phyloP scores from a whole-genome alignment of 2,329 filamentous ascomycete species.

The Colletotrichum camelliae region DNA sequence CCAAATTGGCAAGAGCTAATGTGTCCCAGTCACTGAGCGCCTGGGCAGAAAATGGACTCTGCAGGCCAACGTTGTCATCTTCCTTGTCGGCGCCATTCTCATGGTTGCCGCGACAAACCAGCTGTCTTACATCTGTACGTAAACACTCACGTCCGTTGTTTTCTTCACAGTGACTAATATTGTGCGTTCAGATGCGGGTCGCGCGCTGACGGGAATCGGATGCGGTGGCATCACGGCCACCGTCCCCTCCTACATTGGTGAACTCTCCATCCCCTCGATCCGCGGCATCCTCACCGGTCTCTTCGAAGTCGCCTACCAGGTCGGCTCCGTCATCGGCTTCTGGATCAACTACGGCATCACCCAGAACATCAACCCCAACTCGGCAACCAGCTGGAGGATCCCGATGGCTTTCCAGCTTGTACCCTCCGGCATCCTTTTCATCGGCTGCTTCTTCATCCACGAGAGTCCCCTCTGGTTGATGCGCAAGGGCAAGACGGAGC shows the following conservation, averaged over 20 bases:
- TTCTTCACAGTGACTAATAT: neutral
- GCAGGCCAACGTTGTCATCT: conserved; percentile 47
- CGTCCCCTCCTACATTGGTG: conserved; percentile 68
- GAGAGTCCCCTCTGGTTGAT: conserved; percentile 27
- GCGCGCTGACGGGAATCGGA: conserved; percentile 62
- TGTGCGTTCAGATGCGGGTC: conserved; percentile 43
- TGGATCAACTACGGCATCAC: conserved; percentile 53
- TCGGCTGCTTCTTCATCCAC: conserved; percentile 46
- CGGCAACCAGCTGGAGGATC: conserved; percentile 48
- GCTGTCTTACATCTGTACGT: conserved; percentile 46
- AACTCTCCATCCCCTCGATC: conserved; percentile 63
- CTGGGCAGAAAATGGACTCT: conserved; percentile 57
- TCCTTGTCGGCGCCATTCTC: conserved; percentile 48
- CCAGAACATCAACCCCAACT: conserved; percentile 38
- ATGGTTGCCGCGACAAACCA: conserved; percentile 46
- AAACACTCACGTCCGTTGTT: rapidly evolving
- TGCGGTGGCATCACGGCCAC: conserved; percentile 63
- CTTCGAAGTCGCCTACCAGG: conserved; percentile 59
- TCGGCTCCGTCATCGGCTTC: conserved; percentile 57
- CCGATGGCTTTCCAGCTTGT: conserved; percentile 54
- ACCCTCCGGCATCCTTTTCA: conserved; percentile 47
- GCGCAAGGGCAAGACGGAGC: conserved; percentile 22
- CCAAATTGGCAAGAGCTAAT: rapidly evolving
- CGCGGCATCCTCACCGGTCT: conserved; percentile 64
- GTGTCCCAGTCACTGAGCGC: conserved; percentile 43